Conservation (phyloP, 768 basidiomycete genomes). For the Tulasnella sp. region DNA sequence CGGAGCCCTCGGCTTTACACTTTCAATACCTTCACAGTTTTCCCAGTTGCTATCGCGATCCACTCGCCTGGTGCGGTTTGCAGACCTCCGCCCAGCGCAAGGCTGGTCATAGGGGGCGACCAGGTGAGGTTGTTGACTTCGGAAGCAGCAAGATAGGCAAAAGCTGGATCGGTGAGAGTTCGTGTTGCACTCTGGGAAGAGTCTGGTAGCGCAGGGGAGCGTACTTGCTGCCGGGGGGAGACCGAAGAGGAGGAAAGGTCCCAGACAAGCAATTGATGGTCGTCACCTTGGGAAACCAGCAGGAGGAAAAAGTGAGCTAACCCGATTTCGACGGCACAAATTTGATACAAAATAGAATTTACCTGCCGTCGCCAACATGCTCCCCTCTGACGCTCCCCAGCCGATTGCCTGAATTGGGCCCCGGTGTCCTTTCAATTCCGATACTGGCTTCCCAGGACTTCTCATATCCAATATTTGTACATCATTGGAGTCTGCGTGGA, state of each 20-base stretch:
- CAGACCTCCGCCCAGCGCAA: conserved; percentile 58
- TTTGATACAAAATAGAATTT: conserved; percentile 33
- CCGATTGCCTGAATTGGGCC: conserved; percentile 80
- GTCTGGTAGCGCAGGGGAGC: conserved; percentile 43
- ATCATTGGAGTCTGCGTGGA: conserved; percentile 87
- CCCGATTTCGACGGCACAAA: conserved; percentile 1
- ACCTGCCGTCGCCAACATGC: conserved; percentile 86
- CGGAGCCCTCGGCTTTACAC: conserved; percentile 42
- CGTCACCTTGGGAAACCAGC: conserved; percentile 59
- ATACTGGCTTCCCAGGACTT: conserved; percentile 90
- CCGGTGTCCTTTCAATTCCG: conserved; percentile 82
- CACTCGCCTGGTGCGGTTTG: conserved; percentile 77
- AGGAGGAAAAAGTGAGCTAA: not conserved
- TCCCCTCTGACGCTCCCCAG: conserved; percentile 82
- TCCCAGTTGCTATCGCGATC: conserved; percentile 80
- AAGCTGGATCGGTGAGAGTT: conserved; percentile 67
- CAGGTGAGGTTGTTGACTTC: conserved; percentile 84
- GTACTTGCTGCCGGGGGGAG: conserved; percentile 58
- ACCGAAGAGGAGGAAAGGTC: conserved; percentile 66
- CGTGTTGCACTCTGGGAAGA: conserved; percentile 43
- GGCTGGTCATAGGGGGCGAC: conserved; percentile 64
- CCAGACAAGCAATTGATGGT: conserved; percentile 92
- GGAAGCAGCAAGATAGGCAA: conserved; percentile 73
- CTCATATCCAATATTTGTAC: conserved; percentile 96
- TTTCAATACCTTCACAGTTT: conserved; percentile 74